phyloP scores from a whole-genome alignment of 2,329 filamentous ascomycete genomes.

The Aspergillus fijiensis region DNA sequence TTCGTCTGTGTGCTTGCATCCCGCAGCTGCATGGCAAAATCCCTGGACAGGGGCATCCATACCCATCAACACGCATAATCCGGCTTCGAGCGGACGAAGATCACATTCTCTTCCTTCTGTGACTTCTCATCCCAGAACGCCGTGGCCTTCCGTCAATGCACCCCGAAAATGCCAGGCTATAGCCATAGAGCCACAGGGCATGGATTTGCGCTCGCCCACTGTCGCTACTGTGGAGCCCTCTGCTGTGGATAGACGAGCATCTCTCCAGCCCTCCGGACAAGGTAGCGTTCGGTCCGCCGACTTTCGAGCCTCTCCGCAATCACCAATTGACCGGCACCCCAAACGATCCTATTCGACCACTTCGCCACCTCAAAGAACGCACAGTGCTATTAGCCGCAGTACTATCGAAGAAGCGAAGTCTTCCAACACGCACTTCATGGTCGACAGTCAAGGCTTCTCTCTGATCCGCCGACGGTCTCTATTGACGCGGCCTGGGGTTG shows the following conservation, averaged over 20 bases:
- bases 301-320: constrained; percentile 14
- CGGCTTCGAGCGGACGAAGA: constrained; percentile 11
- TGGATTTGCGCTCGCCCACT: constrained; percentile 8
- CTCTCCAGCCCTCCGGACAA: constrained; percentile 20
- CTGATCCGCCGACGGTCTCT: constrained; percentile 40
- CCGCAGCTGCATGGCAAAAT: constrained; percentile 31
- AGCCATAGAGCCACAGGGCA: constrained; percentile 11
- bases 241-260: constrained; percentile 20
- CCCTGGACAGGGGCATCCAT: constrained; percentile 34
- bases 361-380: constrained; percentile 25
- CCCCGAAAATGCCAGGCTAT: constrained; percentile 5
- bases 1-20: constrained; percentile 13
- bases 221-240: constrained; percentile 10
- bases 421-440: constrained; percentile 35
- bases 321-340: constrained; percentile 20
- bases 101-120: constrained; percentile 26
- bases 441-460: constrained; percentile 35
- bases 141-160: constrained; percentile 7
- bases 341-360: constrained; percentile 33
- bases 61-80: constrained; percentile 17
- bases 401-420: constrained; percentile 29
- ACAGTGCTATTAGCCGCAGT: constrained; percentile 25
- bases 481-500: constrained; percentile 36
- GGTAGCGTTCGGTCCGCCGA: constrained; percentile 24
- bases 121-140: constrained; percentile 15